Evolutionary conservation across 345 rosid genomes (phyloP).

Genomic region (Viola odorata): DNA sequence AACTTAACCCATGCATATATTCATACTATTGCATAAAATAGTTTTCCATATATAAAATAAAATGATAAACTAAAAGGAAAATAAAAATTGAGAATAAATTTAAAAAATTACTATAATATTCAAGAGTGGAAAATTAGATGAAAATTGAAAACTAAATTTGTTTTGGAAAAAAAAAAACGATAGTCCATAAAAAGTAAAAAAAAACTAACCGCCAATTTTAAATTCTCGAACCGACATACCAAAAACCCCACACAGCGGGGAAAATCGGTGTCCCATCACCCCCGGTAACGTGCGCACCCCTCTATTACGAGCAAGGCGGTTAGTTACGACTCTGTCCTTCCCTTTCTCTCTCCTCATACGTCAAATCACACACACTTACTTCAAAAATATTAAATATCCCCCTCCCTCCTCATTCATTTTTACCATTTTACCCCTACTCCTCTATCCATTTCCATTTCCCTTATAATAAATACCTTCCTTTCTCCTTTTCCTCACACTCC

Average conservation of each 20-base stretch:
- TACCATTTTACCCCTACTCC: conserved; percentile 16
- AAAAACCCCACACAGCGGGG: background rate
- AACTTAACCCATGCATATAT: too few species aligned
- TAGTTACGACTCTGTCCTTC: conserved; percentile 18
- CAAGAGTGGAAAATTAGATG: background rate
- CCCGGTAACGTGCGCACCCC: conserved; percentile 22
- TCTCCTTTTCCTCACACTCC: background rate
- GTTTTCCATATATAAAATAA: too few species aligned
- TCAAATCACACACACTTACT: background rate
- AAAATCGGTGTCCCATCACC: conserved; percentile 2
- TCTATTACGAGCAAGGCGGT: conserved; percentile 1
- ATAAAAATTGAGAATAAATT: too few species aligned
- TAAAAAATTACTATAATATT: background rate
- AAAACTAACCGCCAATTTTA: too few species aligned
- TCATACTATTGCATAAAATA: too few species aligned
- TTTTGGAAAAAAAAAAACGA: too few species aligned
- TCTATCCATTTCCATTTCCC: background rate
- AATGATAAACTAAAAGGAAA: too few species aligned
- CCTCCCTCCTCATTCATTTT: conserved; percentile 16
- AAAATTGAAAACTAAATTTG: background rate
- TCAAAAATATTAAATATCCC: conserved; percentile 29
- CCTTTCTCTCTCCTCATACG: conserved; percentile 9
- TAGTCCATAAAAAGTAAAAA: too few species aligned
- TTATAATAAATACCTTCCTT: background rate
- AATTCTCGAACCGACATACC: background rate